Evolutionary conservation across 2,329 filamentous ascomycete genomes (phyloP), one percentile per base, ranked within the genome.

Genomic region (Calonectria montana): DNA sequence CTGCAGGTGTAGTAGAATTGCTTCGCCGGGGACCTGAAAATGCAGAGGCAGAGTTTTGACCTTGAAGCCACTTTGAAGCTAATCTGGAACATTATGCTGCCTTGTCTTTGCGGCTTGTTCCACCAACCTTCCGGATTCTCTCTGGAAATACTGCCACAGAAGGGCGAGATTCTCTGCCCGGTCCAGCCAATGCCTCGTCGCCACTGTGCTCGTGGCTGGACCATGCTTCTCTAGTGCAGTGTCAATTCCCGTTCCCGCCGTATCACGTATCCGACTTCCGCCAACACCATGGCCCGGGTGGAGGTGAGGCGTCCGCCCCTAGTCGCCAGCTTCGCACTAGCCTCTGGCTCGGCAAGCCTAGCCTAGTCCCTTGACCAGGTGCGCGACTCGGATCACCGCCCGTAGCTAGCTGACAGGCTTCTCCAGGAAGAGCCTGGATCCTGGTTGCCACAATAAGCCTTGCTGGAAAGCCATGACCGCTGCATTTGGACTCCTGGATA

Each of bases 331-430:
- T 12, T 29, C n/a, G 37, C 39, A 45, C 62, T 66, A 35, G 29
- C 39, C 41, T 64, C 35, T 74, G 65, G 65, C 67, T 55, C 35
- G 53, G 53, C 35, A 67, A 69, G 41, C 59, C 62, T 55, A 35
- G 68, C 43, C 35, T 62, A 43, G 23, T 25, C 45, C 71, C 57
- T 15, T n/a, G 62, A 65, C 67, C 31, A 70, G 72, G 72, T 71
- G 64, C 71, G 71, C 75, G 72, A 76, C 74, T 76, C 75, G 74
- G 74, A 74, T 68, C 73, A 74, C 64, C 67, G 68, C 68, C 75
- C 65, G 73, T 69, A 35, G 57, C 65, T 35, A 72, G 64, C 67
- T 73, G 72, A 74, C 72, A 70, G 67, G 67, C 63, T 70, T 73
- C 71, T 74, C 48, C 75, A 73, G 65, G 31, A 67, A 68, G 37